These are phyloP conservation scores for Aegilops umbellulata DNA, from an alignment of 176 grass and related monocot genomes.

Conservation along the genomic window DNA sequence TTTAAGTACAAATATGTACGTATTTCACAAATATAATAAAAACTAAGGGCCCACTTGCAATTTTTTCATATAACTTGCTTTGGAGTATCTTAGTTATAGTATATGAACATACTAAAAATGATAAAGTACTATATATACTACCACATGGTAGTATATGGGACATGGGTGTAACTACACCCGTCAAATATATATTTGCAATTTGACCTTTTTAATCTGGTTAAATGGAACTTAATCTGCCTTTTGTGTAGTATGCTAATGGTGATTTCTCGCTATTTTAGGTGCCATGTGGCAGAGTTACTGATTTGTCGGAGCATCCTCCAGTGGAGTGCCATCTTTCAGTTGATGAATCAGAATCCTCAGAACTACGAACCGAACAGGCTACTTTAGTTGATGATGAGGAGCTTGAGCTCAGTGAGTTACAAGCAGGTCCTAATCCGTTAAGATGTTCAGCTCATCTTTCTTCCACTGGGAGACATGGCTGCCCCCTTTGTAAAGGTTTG, in stretches of 20 bases:
- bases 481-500: conserved; percentile 97
- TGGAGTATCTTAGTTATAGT: too few relatives aligned
- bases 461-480: conserved; percentile 84
- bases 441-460: conserved; percentile 87
- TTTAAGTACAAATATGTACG: too few relatives aligned
- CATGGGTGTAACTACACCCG: too few relatives aligned
- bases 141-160: too few relatives aligned
- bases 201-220: neutral
- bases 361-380: conserved; percentile 43
- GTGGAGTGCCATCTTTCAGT: conserved; percentile 76
- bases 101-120: too few relatives aligned
- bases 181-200: too few relatives aligned
- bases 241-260: neutral
- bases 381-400: conserved; percentile 89
- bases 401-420: conserved; percentile 86
- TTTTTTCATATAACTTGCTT: too few relatives aligned
- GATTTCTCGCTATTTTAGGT: conserved; percentile 43
- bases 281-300: conserved; percentile 44
- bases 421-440: conserved; percentile 88
- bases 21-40: too few relatives aligned
- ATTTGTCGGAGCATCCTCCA: conserved; percentile 37
- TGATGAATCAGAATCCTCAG: conserved; percentile 50
- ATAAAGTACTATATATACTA: too few relatives aligned
- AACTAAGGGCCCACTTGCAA: too few relatives aligned
- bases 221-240: neutral